phyloP scores from a whole-genome alignment of 2,329 filamentous ascomycete species.

The Stachybotrys chartarum region DNA sequence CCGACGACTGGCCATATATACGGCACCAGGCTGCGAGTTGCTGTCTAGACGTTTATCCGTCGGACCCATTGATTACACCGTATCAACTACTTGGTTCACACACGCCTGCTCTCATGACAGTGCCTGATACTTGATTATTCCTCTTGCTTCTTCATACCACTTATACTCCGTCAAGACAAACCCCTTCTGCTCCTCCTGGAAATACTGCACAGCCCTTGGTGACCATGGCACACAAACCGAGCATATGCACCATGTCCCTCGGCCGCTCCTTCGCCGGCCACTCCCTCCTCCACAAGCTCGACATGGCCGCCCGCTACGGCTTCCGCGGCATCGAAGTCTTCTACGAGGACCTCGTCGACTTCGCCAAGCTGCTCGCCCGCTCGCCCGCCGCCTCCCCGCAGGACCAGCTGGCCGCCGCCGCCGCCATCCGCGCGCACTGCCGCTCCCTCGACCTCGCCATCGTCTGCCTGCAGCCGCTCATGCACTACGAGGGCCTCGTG shows the following conservation, averaged over 20 bases:
- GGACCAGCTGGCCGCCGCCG: constrained; percentile 51
- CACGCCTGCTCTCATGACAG: no score
- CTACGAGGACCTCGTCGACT: constrained; percentile 64
- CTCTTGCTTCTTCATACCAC: no score
- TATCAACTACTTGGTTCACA: no score
- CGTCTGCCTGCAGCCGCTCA: constrained; percentile 69
- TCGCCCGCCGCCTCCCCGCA: constrained; percentile 19
- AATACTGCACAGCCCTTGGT: neutral
- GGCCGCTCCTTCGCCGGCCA: constrained; percentile 65
- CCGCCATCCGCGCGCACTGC: constrained; percentile 50
- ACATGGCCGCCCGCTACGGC: constrained; percentile 57
- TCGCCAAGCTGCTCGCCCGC: constrained; percentile 41
- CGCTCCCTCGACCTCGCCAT: constrained; percentile 43
- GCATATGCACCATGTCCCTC: constrained; percentile 71
- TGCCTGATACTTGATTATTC: no score
- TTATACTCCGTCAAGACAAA: no score
- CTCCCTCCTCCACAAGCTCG: constrained; percentile 57
- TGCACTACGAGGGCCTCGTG: constrained; percentile 67
- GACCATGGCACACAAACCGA: constrained; percentile 50
- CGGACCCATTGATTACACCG: no score
- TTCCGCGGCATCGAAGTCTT: constrained; percentile 70
- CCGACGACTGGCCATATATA: no score
- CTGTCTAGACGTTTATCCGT: no score
- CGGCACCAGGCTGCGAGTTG: no score
- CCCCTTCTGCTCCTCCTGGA: no score